These are phyloP conservation scores for Myxozyma vanderwaltii DNA, from an alignment of 805 yeast species.

Conservation along the genomic window DNA sequence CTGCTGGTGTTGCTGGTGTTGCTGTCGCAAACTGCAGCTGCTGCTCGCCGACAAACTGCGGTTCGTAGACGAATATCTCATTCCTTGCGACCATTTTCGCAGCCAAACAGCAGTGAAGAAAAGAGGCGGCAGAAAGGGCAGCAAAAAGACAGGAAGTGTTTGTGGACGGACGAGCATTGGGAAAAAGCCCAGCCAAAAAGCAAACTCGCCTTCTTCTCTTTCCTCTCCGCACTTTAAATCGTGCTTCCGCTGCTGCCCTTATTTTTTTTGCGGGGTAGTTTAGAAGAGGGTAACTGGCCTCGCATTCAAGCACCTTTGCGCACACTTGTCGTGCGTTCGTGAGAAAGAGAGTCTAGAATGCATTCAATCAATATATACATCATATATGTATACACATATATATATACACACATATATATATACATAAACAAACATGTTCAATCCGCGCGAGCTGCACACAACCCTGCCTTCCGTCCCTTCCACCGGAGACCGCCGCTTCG, in stretches of 20 bases:
- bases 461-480: background rate
- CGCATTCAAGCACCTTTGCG: too few species aligned
- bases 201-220: too few species aligned
- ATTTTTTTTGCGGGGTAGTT: background rate
- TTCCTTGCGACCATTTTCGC: conserved; percentile 11
- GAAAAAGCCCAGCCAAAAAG: too few species aligned
- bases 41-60: conserved; percentile 1
- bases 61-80: conserved; percentile 28
- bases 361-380: too few species aligned
- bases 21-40: background rate
- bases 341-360: too few species aligned
- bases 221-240: too few species aligned
- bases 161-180: background rate
- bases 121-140: background rate
- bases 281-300: background rate
- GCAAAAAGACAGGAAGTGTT: background rate
- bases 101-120: background rate
- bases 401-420: too few species aligned
- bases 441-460: too few species aligned
- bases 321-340: too few species aligned
- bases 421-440: too few species aligned
- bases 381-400: too few species aligned
- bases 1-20: background rate
- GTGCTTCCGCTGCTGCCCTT: background rate
- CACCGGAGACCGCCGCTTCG: conserved; percentile 1